Evolutionary conservation across 2,329 filamentous ascomycete species (phyloP), one percentile per base, ranked within the genome.

Genomic region (Kalmusia sp.): DNA sequence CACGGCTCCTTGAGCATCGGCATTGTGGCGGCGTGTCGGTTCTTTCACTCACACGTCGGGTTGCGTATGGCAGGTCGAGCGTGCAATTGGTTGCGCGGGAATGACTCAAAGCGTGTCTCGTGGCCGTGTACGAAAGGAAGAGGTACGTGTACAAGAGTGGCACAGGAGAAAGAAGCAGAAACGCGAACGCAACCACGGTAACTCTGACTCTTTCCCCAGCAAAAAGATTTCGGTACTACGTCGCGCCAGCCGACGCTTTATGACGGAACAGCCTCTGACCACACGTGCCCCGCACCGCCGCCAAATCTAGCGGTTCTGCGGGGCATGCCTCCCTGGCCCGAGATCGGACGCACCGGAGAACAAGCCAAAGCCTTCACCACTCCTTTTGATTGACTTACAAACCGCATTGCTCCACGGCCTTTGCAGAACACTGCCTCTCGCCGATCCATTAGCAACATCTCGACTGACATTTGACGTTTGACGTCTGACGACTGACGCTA

Each of bases 1-100:
- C 84, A 91, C 34, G 89, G 89, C 65, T 92, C 87, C 68, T 88
- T 84, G 74, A 92, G 88, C 88, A 76, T 76, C 14, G 73, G 72
- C 73, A 76, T 76, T 25, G 54, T 69, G 63, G 25, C 30, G n/a
- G 39, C 37, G n/a, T n/a, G n/a, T n/a, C n/a, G n/a, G n/a, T 22
- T 37, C 19, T 14, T 15, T 35, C 17, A 22, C 22, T 21, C 14
- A 33, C 9, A 14, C 9, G 5, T 5, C 8, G 30, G 34, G n/a
- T n/a, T n/a, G n/a, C n/a, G n/a, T n/a, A n/a, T 22, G 34, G 15
- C 17, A 15, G 22, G 6, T 7, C 24, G 24, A 38, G n/a, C 3
- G 15, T 21, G 11, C 17, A 46, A 46, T 25, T 19, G 22, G 44
- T 9, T 34, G 22, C 21, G 17, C 19, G 6, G 33, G 6, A 22